Conservation (phyloP, 2,329 filamentous ascomycete genomes). For the Fusarium euwallaceae region DNA sequence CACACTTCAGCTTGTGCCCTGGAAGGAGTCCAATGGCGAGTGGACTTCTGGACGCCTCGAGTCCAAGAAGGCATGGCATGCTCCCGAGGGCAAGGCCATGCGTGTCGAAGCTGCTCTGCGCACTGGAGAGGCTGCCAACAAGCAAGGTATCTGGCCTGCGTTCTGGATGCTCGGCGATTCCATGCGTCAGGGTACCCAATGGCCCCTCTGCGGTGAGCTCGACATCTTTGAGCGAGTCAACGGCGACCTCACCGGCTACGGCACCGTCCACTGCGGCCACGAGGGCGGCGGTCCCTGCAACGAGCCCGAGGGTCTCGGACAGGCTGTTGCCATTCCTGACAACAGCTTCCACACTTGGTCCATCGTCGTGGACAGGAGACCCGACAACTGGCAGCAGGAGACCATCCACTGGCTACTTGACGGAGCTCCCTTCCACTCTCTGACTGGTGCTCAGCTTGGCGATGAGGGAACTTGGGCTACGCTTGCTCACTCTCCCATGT, state of each 20-base stretch:
- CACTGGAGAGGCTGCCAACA: conserved; percentile 56
- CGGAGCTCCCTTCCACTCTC: conserved; percentile 57
- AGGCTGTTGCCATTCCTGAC: conserved; percentile 56
- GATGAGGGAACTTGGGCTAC: conserved; percentile 59
- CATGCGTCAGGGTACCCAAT: conserved; percentile 59
- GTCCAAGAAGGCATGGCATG: conserved; percentile 60
- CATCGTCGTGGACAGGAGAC: conserved; percentile 60
- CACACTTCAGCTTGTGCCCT: conserved; percentile 66
- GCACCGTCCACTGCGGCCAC: conserved; percentile 62
- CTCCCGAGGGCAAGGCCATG: conserved; percentile 55
- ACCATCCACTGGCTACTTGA: conserved; percentile 64
- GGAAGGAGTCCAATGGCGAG: conserved; percentile 51
- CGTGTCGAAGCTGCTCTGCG: conserved; percentile 60
- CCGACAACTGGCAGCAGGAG: conserved; percentile 59
- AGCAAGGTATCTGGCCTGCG: conserved; percentile 66
- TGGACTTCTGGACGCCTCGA: conserved; percentile 67
- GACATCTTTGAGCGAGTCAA: conserved; percentile 65
- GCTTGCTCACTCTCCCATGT: conserved; percentile 58
- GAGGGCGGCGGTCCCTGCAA: conserved; percentile 61
- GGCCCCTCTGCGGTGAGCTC: conserved; percentile 65
- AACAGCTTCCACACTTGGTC: conserved; percentile 64
- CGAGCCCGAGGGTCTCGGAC: conserved; percentile 59
- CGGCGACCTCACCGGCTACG: conserved; percentile 59
- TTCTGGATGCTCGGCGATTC: conserved; percentile 66
- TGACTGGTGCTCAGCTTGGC: conserved; percentile 58